Conservation (phyloP, 1,284 basidiomycete species). For the Mycena citricolor region DNA sequence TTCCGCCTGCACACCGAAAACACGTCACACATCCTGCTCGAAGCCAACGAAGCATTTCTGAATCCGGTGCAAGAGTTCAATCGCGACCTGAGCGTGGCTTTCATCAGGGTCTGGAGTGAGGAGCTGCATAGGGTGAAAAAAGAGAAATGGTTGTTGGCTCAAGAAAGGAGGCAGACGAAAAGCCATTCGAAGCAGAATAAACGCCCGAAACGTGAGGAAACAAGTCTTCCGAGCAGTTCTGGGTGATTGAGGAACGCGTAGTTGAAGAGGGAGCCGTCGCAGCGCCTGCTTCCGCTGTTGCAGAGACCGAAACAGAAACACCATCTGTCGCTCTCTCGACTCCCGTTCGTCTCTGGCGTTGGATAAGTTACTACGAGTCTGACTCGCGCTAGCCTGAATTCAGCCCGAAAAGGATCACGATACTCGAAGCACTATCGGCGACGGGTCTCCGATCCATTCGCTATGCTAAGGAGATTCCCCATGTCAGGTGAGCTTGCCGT, state of each 20-base stretch:
- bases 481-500: constrained; percentile 63
- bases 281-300: not conserved
- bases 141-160: constrained; percentile 43
- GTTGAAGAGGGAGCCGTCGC: constrained; percentile 6
- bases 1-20: constrained; percentile 85
- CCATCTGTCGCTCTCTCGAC: not conserved
- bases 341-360: not conserved
- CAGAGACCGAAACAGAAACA: not conserved
- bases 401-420: constrained; percentile 67
- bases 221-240: constrained; percentile 20
- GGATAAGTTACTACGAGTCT: not conserved
- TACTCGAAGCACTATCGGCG: constrained; percentile 95
- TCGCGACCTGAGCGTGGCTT: constrained; percentile 88
- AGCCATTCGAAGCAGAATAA: constrained; percentile 51
- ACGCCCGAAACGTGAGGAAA: constrained; percentile 28
- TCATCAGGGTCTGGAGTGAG: constrained; percentile 86
- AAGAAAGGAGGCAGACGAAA: constrained; percentile 50
- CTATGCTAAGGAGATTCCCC: constrained; percentile 96
- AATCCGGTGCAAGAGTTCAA: constrained; percentile 99
- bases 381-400: constrained; percentile 34
- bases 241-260: constrained; percentile 30
- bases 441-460: constrained; percentile 95
- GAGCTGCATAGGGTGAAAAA: constrained; percentile 60
- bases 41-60: constrained; percentile 84
- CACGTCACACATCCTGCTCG: constrained; percentile 79